phyloP scores from a whole-genome alignment of 139 green algal genomes.

The Coelastrella sp. region DNA sequence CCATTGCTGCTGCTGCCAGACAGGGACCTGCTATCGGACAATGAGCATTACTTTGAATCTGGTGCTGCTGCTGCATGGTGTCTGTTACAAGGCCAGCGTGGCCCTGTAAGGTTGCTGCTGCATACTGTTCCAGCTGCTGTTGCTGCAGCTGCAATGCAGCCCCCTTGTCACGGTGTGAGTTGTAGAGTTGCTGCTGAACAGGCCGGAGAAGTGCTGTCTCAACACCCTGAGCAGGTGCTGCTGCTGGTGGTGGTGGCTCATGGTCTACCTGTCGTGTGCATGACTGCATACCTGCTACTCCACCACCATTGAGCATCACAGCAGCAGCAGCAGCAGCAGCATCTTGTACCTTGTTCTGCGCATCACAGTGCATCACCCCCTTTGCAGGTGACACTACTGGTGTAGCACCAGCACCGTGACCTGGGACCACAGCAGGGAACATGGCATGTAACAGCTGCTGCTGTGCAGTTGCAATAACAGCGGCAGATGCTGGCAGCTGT shows the following conservation, averaged over 20 bases:
- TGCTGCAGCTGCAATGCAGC: conserved; percentile 34
- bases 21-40: too few species aligned
- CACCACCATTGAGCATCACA: too few species aligned
- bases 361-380: not conserved
- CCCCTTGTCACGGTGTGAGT: too few species aligned
- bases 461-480: conserved; percentile 23
- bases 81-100: not conserved
- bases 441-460: conserved; percentile 43
- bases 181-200: too few species aligned
- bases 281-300: too few species aligned
- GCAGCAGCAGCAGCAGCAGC: conserved; percentile 21
- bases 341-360: too few species aligned
- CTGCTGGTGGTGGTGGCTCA: too few species aligned
- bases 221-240: not conserved
- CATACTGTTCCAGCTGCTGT: conserved; percentile 6
- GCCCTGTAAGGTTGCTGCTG: too few species aligned
- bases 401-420: not conserved
- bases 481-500: conserved; percentile 17
- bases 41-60: too few species aligned
- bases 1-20: not conserved
- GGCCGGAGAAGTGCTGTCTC: too few species aligned
- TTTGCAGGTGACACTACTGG: not conserved
- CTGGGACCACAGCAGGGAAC: not conserved
- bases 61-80: not conserved
- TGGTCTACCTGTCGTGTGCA: too few species aligned